Evolutionary conservation across 352 stramenopile genomes (phyloP), one percentile per base, ranked within the genome.

Genomic region (Phytophthora uliginosa): DNA sequence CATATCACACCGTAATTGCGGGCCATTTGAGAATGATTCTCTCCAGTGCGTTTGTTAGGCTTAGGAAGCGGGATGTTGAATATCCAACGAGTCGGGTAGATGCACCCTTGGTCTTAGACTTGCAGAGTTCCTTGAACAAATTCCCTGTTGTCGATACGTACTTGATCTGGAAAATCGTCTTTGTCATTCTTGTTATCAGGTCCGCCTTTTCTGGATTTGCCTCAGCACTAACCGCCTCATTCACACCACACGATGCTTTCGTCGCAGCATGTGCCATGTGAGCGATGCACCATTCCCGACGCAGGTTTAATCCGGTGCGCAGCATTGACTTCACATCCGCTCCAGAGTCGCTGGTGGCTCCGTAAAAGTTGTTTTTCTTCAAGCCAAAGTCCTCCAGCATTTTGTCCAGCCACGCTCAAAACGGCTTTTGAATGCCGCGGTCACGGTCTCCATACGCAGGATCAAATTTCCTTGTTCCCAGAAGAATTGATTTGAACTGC

Each of bases 171-270:
- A 55, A 67, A 26, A 74, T 63, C 2, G 50, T 72, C 31, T 66
- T 57, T 26, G 47, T 52, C 18, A 74, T 69, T 20, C 50, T 52
- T 10, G 60, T 15, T 12, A 76, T 63, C 40, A 78, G 20, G 6
- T 74, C 55, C 0, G 63, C 69, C 48, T 79, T 57, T n/a, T 59
- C 60, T 20, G 64, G 55, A 31, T 82, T 79, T 6, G 45, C 22
- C 1, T 33, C 59, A 18, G 28, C 48, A n/a, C 48, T 66, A 3
- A n/a, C n/a, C 31, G 63, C 54, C 2, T 45, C 64, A 31, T 64
- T 55, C 9, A 81, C 36, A 4, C 66, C 75, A 59, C 68, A 83
- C 3, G 76, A 68, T 20, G 42, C 38, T 50, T 78, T 83, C 4
- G 60, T 79, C 0, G 69, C 63, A 17, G 63, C 66, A 47, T 73